A percentile compares a stretch with the other conserved stretches of the same genome.
phyloP scores from a whole-genome alignment of 2,329 filamentous ascomycete genomes.

The Fusarium pseudocircinatum region DNA sequence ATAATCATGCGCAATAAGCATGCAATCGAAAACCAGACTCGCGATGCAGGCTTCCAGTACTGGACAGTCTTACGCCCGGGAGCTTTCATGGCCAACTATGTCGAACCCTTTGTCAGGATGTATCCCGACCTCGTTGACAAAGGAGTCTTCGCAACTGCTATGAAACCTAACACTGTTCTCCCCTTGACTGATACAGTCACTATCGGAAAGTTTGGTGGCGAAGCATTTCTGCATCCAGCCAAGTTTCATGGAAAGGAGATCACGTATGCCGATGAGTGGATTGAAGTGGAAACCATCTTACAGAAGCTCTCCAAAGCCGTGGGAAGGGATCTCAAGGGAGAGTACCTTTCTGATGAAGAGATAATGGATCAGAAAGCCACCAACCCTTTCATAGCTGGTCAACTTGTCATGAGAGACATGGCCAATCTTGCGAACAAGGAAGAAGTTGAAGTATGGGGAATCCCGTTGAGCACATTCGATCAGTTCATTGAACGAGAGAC shows the following conservation, averaged over 20 bases:
- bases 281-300: conserved; percentile 50
- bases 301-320: conserved; percentile 47
- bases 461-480: conserved; percentile 55
- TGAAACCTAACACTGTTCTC: conserved; percentile 48
- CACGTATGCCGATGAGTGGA: conserved; percentile 52
- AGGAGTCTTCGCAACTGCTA: conserved; percentile 51
- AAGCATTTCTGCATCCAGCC: conserved; percentile 53
- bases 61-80: conserved; percentile 62
- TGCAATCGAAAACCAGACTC: conserved; percentile 53
- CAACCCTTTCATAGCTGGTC: conserved; percentile 52
- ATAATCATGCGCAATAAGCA: conserved; percentile 52
- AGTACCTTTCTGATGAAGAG: conserved; percentile 55
- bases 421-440: conserved; percentile 49
- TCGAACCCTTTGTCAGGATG: conserved; percentile 53
- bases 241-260: conserved; percentile 55
- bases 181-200: conserved; percentile 58
- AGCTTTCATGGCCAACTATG: conserved; percentile 62
- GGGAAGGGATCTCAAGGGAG: conserved; percentile 49
- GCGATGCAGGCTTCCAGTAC: conserved; percentile 48
- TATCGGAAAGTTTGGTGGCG: conserved; percentile 57
- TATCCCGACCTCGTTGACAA: conserved; percentile 52
- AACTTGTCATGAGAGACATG: conserved; percentile 50
- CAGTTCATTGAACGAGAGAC: conserved; percentile 55
- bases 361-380: conserved; percentile 46
- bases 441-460: conserved; percentile 48